phyloP scores from a whole-genome alignment of 345 rosid genomes.

The Salix viminalis region DNA sequence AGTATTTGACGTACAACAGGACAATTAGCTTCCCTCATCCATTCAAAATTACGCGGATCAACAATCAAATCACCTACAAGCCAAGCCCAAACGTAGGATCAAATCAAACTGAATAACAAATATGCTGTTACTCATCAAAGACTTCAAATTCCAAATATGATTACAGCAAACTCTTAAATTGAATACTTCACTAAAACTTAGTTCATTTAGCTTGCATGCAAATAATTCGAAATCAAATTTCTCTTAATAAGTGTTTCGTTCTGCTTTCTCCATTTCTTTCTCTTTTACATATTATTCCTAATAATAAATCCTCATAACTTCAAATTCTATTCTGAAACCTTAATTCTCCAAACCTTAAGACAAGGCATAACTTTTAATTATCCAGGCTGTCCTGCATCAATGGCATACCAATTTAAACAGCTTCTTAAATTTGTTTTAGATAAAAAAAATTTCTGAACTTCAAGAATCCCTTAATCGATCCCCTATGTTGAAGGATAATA shows the following conservation, averaged over 20 bases:
- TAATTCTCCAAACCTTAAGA: neutral
- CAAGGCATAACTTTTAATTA: neutral
- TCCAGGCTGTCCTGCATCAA: neutral
- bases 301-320: neutral
- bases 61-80: constrained; percentile 83
- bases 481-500: neutral
- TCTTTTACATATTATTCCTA: neutral
- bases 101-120: constrained; percentile 2
- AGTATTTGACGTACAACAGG: constrained; percentile 70
- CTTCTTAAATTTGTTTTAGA: neutral
- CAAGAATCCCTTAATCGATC: neutral
- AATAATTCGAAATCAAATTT: neutral
- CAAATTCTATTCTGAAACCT: too few species aligned
- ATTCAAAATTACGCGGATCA: constrained; percentile 91
- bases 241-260: neutral
- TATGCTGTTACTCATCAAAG: neutral
- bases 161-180: neutral
- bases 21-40: constrained; percentile 94
- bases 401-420: neutral
- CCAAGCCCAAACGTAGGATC: constrained; percentile 11
- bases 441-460: neutral
- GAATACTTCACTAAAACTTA: neutral
- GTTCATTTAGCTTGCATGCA: neutral
- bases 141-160: neutral
- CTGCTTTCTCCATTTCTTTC: neutral